These are phyloP conservation scores for Alternaria alternata DNA, from an alignment of 2,329 filamentous ascomycete genomes.

Conservation along the genomic window DNA sequence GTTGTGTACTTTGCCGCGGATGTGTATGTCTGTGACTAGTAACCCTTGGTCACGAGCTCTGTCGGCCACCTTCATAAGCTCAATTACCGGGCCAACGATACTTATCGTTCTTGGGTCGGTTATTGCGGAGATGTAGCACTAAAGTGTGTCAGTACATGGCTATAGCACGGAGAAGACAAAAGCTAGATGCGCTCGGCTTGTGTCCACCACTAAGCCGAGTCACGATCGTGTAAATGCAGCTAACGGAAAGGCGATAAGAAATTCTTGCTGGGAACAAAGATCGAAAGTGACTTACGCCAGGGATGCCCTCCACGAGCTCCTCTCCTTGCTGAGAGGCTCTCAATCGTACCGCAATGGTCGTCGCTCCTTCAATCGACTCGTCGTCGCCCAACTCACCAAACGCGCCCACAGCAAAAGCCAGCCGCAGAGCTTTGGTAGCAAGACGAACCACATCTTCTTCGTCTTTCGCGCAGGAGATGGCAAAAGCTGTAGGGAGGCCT, in stretches of 20 bases:
- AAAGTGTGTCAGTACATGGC: slow-evolving; percentile 5
- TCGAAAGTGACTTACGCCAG: slow-evolving; percentile 22
- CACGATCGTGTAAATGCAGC: background rate
- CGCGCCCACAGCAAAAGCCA: slow-evolving; percentile 21
- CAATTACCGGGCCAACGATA: slow-evolving; percentile 23
- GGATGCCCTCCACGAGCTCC: slow-evolving; percentile 23
- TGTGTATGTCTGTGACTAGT: slow-evolving; percentile 23
- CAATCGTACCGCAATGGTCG: slow-evolving; percentile 30
- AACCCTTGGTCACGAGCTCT: slow-evolving; percentile 21
- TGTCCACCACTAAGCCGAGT: background rate
- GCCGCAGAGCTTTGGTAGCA: slow-evolving; percentile 18
- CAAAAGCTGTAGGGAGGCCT: slow-evolving; percentile 20
- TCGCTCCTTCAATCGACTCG: slow-evolving; percentile 18
- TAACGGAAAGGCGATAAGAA: background rate
- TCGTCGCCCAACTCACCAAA: slow-evolving; percentile 27
- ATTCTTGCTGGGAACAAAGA: background rate
- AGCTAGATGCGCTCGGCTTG: background rate
- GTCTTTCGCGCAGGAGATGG: slow-evolving; percentile 22
- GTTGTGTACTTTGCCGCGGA: slow-evolving; percentile 33
- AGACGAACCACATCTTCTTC: slow-evolving; percentile 23
- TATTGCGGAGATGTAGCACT: slow-evolving; percentile 32
- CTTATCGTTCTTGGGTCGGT: slow-evolving; percentile 35
- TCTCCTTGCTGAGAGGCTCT: slow-evolving; percentile 22
- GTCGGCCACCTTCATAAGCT: slow-evolving; percentile 19
- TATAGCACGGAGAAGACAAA: background rate